Percentiles rank a stretch among this genome's conserved stretches.
phyloP scores from a whole-genome alignment of 345 rosid genomes.

The Corchorus capsularis region DNA sequence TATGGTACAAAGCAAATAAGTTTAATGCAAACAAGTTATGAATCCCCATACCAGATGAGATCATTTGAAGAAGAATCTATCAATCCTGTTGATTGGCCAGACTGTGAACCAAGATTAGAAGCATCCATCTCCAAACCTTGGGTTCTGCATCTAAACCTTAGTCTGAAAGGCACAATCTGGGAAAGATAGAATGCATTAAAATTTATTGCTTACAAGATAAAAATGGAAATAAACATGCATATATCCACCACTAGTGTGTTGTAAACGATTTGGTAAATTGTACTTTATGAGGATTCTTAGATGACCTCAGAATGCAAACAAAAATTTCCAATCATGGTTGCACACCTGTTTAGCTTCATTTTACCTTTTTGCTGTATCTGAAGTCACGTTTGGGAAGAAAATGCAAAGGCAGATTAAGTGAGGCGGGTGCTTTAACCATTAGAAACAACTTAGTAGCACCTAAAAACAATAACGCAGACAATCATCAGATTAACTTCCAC shows the following conservation, averaged over 20 bases:
- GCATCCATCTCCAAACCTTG: constrained; percentile 32
- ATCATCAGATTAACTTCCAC: constrained; percentile 6
- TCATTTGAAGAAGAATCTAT: constrained; percentile 43
- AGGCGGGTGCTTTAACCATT: constrained; percentile 74
- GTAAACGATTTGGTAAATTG: not conserved
- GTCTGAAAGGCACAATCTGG: constrained; percentile 66
- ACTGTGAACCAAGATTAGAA: constrained; percentile 31
- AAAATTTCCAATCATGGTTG: not conserved
- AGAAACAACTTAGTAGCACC: constrained; percentile 83
- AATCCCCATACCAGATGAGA: constrained; percentile 61
- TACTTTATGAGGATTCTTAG: not conserved
- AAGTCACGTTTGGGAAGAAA: constrained; percentile 96
- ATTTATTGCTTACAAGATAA: not conserved
- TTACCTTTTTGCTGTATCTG: constrained; percentile 82
- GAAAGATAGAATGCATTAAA: constrained; percentile 12
- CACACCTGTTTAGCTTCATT: not conserved
- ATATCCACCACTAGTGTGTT: not conserved
- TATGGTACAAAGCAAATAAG: not conserved
- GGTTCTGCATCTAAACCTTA: constrained; percentile 62
- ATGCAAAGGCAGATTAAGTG: constrained; percentile 70
- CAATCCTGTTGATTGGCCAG: constrained; percentile 27
- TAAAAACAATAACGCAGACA: constrained; percentile 24
- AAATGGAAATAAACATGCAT: not conserved
- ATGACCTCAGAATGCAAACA: not conserved
- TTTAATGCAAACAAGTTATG: constrained; percentile 8